A percentile compares a stretch with the other conserved stretches of the same genome.
These are phyloP conservation scores for Orbilia ellipsospora DNA, from an alignment of 2,329 filamentous ascomycete species.

Conservation along the genomic window DNA sequence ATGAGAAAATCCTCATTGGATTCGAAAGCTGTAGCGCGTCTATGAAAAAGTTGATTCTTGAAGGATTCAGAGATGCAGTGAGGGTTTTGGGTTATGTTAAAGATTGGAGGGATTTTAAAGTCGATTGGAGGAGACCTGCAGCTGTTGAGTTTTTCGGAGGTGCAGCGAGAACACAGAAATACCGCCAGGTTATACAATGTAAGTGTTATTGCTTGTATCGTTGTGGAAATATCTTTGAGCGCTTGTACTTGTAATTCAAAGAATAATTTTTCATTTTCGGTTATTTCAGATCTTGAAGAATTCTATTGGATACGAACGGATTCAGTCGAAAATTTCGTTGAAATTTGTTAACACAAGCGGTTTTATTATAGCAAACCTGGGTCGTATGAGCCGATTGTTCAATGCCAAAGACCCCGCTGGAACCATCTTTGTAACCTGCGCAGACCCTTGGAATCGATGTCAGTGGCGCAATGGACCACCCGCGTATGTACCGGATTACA, in stretches of 20 bases:
- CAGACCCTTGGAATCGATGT: constrained; percentile 6
- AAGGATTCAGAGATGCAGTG: constrained; percentile 5
- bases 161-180: background rate
- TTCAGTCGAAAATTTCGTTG: background rate
- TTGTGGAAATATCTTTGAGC: background rate
- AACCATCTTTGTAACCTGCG: constrained; percentile 1
- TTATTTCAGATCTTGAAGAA: background rate
- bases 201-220: background rate
- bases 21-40: background rate
- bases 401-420: background rate
- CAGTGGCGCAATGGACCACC: background rate
- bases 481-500: constrained; percentile 2
- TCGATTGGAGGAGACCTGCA: constrained; percentile 23
- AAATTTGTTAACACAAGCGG: background rate
- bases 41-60: background rate
- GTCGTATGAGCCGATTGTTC: constrained; percentile 10
- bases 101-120: constrained; percentile 5
- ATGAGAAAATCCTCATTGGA: background rate
- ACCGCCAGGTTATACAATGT: constrained; percentile 10
- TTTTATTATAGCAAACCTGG: constrained; percentile 11
- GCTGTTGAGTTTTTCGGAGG: constrained; percentile 28
- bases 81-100: background rate
- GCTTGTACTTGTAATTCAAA: background rate
- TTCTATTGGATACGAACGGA: background rate
- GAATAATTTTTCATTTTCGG: background rate